phyloP scores from a whole-genome alignment of 768 basidiomycete species.

The Ephemerocybe angulata region DNA sequence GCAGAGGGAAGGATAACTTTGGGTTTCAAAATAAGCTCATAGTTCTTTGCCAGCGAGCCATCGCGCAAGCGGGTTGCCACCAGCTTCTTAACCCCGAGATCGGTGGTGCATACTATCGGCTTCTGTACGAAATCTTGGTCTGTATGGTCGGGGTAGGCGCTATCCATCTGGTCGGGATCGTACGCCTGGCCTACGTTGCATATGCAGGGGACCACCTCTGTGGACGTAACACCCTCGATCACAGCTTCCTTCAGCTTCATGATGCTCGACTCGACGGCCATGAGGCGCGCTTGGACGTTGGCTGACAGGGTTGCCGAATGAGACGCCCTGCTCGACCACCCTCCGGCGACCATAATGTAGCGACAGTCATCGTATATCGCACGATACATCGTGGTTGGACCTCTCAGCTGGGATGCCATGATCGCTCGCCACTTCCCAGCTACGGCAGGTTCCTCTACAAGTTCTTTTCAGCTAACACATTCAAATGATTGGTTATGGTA shows the following conservation, averaged over 20 bases:
- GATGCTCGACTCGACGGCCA: conserved; percentile 3
- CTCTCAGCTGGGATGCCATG: conserved; percentile 1
- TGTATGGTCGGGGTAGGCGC: conserved; percentile 21
- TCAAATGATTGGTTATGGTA: background rate
- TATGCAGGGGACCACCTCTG: conserved; percentile 18
- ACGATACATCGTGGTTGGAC: background rate
- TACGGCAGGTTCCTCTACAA: conserved; percentile 38
- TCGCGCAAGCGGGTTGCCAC: background rate
- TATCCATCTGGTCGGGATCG: conserved; percentile 18
- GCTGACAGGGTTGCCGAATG: background rate
- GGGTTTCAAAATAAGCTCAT: conserved; percentile 10
- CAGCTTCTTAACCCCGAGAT: conserved; percentile 3
- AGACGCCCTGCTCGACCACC: background rate
- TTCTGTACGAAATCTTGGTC: background rate
- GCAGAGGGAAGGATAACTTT: conserved; percentile 13
- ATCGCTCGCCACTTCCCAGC: conserved; percentile 43
- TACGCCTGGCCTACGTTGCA: conserved; percentile 11
- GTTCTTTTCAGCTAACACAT: background rate
- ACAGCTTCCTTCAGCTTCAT: conserved; percentile 22
- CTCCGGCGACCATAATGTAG: background rate
- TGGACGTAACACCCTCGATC: conserved; percentile 27
- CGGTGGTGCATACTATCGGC: conserved; percentile 4
- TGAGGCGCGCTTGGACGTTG: background rate
- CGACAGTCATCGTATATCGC: background rate
- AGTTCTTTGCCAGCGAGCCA: background rate